These are phyloP conservation scores for Crucibulum laeve DNA, from an alignment of 768 basidiomycete species.

Conservation along the genomic window DNA sequence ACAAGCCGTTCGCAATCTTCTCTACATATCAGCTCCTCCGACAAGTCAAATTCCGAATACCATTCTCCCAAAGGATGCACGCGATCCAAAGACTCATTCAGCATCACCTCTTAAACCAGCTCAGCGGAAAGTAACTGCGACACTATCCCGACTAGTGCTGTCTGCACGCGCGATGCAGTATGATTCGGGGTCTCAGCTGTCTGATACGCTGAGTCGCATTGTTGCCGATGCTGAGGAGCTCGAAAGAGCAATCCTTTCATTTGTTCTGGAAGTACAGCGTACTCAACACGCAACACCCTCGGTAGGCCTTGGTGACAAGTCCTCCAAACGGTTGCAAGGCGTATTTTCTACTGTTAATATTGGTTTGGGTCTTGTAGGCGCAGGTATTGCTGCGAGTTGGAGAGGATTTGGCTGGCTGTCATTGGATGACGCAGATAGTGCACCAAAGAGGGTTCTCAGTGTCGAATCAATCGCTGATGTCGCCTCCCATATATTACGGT, in stretches of 20 bases:
- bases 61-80: conserved; percentile 45
- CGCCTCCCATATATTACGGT: conserved; percentile 35
- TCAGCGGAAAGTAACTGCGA: conserved; percentile 84
- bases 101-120: conserved; percentile 70
- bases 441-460: conserved; percentile 43
- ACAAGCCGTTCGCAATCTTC: conserved; percentile 69
- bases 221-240: conserved; percentile 75
- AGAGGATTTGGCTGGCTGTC: conserved; percentile 82
- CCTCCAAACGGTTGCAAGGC: conserved; percentile 55
- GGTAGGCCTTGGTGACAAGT: conserved; percentile 21
- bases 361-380: conserved; percentile 77
- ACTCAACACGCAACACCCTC: conserved; percentile 31
- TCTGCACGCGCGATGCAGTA: conserved; percentile 89
- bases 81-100: conserved; percentile 38
- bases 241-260: conserved; percentile 64
- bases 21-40: conserved; percentile 62
- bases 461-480: conserved; percentile 53
- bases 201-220: conserved; percentile 65
- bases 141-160: conserved; percentile 83
- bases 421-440: conserved; percentile 41
- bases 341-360: conserved; percentile 58
- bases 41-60: conserved; percentile 57
- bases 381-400: conserved; percentile 73
- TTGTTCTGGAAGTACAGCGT: conserved; percentile 67
- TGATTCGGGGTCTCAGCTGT: conserved; percentile 59